Percentiles rank a stretch among this genome's conserved stretches.
Evolutionary conservation across 2,329 filamentous ascomycete species (phyloP).

Genomic region (Paraphaeosphaeria sporulosa): DNA sequence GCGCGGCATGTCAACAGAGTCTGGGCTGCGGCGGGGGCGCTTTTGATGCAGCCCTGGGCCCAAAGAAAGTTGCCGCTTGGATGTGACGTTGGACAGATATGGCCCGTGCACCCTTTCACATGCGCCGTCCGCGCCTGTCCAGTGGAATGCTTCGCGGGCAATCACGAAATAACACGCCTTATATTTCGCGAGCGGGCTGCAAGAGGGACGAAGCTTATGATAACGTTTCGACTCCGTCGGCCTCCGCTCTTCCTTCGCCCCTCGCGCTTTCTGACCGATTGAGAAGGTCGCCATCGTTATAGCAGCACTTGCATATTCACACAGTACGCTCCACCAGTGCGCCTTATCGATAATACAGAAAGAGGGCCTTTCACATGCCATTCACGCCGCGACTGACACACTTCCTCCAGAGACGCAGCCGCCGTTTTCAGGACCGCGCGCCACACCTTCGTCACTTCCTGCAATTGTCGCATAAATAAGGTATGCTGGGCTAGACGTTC

Average conservation of each 20-base stretch:
- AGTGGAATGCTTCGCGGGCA: slow-evolving; percentile 5
- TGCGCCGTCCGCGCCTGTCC: not conserved
- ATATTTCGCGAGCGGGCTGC: not conserved
- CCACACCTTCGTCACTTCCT: slow-evolving; percentile 4
- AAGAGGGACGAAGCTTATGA: not conserved
- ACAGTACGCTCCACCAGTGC: not conserved
- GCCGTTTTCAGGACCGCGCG: slow-evolving; percentile 12
- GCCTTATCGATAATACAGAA: slow-evolving; percentile 10
- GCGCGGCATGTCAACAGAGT: slow-evolving; percentile 1
- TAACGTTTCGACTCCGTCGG: not conserved
- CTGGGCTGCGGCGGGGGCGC: not conserved
- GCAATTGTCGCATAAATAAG: slow-evolving; percentile 1
- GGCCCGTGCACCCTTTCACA: slow-evolving; percentile 10
- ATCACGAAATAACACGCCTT: slow-evolving; percentile 7
- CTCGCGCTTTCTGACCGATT: not conserved
- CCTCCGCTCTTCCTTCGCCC: not conserved
- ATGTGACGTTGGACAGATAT: not conserved
- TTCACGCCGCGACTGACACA: slow-evolving; percentile 6
- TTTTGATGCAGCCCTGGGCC: not conserved
- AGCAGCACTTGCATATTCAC: not conserved
- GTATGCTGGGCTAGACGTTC: not conserved
- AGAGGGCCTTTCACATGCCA: slow-evolving; percentile 10
- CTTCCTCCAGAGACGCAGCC: slow-evolving; percentile 4
- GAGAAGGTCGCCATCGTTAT: not conserved
- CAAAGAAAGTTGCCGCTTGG: not conserved